Evolutionary conservation across 2,329 filamentous ascomycete species (phyloP).

Genomic region (Pseudocercospora eumusae): DNA sequence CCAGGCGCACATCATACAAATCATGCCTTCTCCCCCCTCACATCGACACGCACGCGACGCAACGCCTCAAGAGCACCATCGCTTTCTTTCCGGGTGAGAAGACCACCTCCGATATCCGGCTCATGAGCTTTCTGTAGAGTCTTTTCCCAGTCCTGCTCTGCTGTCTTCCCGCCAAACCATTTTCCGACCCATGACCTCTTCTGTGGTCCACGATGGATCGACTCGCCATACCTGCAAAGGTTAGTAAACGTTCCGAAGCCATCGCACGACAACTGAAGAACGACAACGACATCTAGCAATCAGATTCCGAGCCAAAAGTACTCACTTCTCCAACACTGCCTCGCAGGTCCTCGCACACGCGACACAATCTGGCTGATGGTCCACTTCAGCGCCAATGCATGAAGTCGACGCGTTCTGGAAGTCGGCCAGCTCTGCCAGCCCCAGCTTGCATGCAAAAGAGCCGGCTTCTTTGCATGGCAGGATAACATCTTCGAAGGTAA

Average conservation of each 20-base stretch:
- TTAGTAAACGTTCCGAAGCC: not conserved
- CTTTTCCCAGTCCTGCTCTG: not conserved
- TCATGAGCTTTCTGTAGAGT: not conserved
- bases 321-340: not conserved
- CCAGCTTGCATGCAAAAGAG: slow-evolving; percentile 14
- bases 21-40: not conserved
- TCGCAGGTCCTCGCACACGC: not conserved
- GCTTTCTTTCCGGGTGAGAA: not conserved
- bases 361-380: not conserved
- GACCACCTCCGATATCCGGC: not conserved
- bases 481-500: slow-evolving; percentile 14
- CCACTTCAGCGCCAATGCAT: slow-evolving; percentile 15
- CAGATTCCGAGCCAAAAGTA: not conserved
- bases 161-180: not conserved
- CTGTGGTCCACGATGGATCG: not conserved
- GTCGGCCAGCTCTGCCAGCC: slow-evolving; percentile 8
- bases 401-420: slow-evolving; percentile 24
- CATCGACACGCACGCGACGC: not conserved
- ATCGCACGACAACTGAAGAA: too few species aligned
- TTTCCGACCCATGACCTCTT: not conserved
- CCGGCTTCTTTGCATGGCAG: slow-evolving; percentile 20
- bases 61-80: not conserved
- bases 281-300: too few species aligned
- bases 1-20: too few species aligned
- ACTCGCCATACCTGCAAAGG: not conserved